Base-by-base conservation (phyloP, 2,329 filamentous ascomycete species). In the Mycogone perniciosa region DNA sequence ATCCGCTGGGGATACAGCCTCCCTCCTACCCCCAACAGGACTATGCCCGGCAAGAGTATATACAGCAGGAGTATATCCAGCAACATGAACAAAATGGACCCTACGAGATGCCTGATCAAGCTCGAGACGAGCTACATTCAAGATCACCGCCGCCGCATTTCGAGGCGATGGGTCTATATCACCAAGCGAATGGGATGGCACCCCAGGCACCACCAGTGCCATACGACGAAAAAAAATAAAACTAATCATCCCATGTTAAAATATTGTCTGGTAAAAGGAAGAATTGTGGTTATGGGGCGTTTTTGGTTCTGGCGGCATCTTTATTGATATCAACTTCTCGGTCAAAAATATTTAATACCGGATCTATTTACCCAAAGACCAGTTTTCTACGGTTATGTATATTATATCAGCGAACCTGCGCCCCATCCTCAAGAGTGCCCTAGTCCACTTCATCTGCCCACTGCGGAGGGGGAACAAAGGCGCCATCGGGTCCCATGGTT, bases 381-480 rank as follows among this genome's bases (percentile, higher is more conserved):
- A 30, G 40, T 30, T 42, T 27, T 10, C 4, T 42, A n/a, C 9
- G 34, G 3, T 31, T 39, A 35, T 31, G 30, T 47, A 40, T 8
- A 39, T 39, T 6, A 7, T 31, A 13, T 31, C 29, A 45, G 5
- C n/a, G 35, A 38, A n/a, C 35, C 9, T 38, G 35, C 20, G 20
- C 2, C 27, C 4, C 6, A 10, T 11, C 7, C 29, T 1, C 27
- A 11, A n/a, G 38, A 8, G 20, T 26, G 20, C 30, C 30, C 44
- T 63, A 66, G 42, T 70, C 66, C 4, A 69, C 56, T 27, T 70
- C 66, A 9, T 68, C 66, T 2, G 59, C 54, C 33, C 62, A 70
- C 47, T 68, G 60, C 0, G 63, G 50, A 0, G 70, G 71, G 2
- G 67, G 65, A 10, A 71, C 65, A 41, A 62, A 73, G 0, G 66